Percentiles rank a stretch among this genome's conserved stretches.
phyloP scores from a whole-genome alignment of 345 rosid species.

The Eutrema japonicum region DNA sequence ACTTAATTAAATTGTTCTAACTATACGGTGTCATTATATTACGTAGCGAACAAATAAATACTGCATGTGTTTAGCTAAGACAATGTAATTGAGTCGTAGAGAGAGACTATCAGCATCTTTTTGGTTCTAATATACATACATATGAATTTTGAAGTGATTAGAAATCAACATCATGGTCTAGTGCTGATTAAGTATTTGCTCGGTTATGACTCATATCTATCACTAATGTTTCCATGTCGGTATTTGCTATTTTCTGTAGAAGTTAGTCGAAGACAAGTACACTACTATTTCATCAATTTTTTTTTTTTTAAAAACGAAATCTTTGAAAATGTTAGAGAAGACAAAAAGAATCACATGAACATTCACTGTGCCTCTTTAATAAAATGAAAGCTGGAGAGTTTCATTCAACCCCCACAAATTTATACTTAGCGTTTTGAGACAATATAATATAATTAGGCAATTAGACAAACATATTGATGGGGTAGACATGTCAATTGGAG shows the following conservation, averaged over 20 bases:
- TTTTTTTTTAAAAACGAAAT: not conserved
- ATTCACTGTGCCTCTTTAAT: slow-evolving; percentile 27
- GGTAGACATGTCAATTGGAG: slow-evolving; percentile 10
- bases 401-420: slow-evolving; percentile 22
- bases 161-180: not conserved
- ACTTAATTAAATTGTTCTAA: slow-evolving; percentile 10
- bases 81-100: not conserved
- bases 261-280: not conserved
- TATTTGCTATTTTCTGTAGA: not conserved
- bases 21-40: slow-evolving; percentile 9
- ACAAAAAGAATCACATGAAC: slow-evolving; percentile 22
- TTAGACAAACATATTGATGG: slow-evolving; percentile 31
- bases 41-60: not conserved
- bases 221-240: not conserved
- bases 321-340: slow-evolving; percentile 15
- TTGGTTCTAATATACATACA: not conserved
- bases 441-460: slow-evolving; percentile 20
- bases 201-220: not conserved
- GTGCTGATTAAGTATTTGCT: not conserved
- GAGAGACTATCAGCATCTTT: not conserved
- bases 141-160: not conserved
- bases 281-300: not conserved
- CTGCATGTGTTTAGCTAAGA: slow-evolving; percentile 4
- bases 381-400: slow-evolving; percentile 20
- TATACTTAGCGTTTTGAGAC: slow-evolving; percentile 17